Evolutionary conservation across 768 basidiomycete genomes (phyloP), one percentile per base, ranked within the genome.

Genomic region (Phylloporus sp.): DNA sequence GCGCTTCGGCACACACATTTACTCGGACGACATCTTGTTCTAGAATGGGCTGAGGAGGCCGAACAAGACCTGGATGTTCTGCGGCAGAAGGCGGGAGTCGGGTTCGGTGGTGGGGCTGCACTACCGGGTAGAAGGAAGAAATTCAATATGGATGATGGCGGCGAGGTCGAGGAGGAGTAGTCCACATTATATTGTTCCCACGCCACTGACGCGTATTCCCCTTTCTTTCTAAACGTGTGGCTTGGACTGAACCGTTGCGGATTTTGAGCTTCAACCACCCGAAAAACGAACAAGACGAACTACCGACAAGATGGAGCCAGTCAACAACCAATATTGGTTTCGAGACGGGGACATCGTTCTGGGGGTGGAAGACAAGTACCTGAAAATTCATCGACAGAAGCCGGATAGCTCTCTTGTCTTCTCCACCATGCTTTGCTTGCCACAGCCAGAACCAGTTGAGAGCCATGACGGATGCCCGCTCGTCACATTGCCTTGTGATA

Each of bases 1-100:
- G 82, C 90, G 10, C 77, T 99, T 20, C 79, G 82, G 55, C 93
- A 98, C 67, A 96, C 94, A 0, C 96, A 98, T 74, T 82, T 98
- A 57, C 81, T 99, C 18, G 95, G 96, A 9, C 72, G 96, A 28
- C 96, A 99, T 75, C 70, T 99, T 35, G 92, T 98, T 4, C 71
- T 99, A 34, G 84, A 98, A 64, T 96, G 94, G 93, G 92, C 94
- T 1, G 79, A 86, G 56, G 87, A 88, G 46, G 84, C 73, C 3
- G 87, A 87, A 52, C 79, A 82, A 60, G 87, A 94, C 61, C 60
- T 94, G 42, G 87, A 88, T 24, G 74, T 63, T 45, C 62, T 96
- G 38, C 72, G 93, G 49, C 78, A 79, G 69, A 93, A 91, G 69
- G 85, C 82, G 1, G 86, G 84, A 1, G 81, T 87, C 49, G 86